Evolutionary conservation across 129 eudicot genomes (phyloP), one percentile per base, ranked within the genome.

Genomic region (Rutidosis leptorrhynchoides): DNA sequence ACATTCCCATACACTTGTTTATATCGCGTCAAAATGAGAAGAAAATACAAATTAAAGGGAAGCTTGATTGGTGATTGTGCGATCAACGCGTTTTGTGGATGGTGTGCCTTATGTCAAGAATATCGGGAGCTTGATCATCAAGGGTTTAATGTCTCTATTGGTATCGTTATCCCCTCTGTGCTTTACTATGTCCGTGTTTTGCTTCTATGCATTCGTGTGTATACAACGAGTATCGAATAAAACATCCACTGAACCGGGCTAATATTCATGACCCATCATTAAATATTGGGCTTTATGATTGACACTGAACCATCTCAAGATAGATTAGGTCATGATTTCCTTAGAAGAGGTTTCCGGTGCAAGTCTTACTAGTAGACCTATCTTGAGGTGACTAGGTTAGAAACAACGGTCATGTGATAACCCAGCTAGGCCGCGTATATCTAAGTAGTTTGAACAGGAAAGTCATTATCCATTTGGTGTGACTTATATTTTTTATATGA

Each of bases 91-190:
- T 79, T 74, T 64, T 79, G 80, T 22, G 75, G 74, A 25, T 74
- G 79, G 75, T 79, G 80, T 56, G 77, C 83, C 64, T 79, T 79
- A 56, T 79, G 83, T 42, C 83, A 74, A 74, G 54, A 79, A 40
- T 79, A 68, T 64, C 79, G 83, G 2, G 83, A 79, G 74, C 80
- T 79, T 45, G 83, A 79, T 29, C 83, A 74, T 74, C 83, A 74
- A 62, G 83, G 83, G 7, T 79, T 79, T 29, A 76, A 79, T 16
- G 76, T 74, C 16, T 70, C 76, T 9, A 76, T 79, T 2, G 83
- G 83, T 78, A 78, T 10, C 11, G 46, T 20, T 28, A 26, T 63
- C 27, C 26, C 23, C 12, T 37, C 17, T 58, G 0, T 59, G 5
- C 17, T 58, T 42, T 69, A 68, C 21, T 14, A 25, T 24, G 30